Evolutionary conservation across 2,329 filamentous ascomycete species (phyloP), one percentile per base, ranked within the genome.

Genomic region (Talaromyces piceae): DNA sequence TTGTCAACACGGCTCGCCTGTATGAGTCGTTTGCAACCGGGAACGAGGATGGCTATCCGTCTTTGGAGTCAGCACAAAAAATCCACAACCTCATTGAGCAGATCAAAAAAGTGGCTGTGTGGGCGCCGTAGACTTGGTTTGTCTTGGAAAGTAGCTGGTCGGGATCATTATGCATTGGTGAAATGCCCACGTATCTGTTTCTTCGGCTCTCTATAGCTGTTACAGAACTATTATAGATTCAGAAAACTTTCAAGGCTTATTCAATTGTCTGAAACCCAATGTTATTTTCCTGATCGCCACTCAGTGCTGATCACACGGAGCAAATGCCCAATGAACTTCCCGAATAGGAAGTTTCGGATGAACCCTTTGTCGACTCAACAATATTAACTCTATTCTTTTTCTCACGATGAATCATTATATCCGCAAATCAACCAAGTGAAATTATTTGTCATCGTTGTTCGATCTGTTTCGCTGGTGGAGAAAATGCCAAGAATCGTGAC

Each of bases 21-120:
- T 52, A 52, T 27, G 51, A 52, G 46, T 25, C 51, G 13, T 52
- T 52, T 26, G 51, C 51, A 16, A 46, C 31, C 4, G 46, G 41
- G 3, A 47, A 46, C 12, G 51, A 45, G 25, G 30, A 46, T 25
- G 51, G 51, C 3, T 49, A 52, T 41, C 13, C 51, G 9, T 52
- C 51, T 11, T 39, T 52, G 41, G 51, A 52, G 33, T 45, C 51
- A 12, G 46, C 51, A 11, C 25, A 20, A n/a, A 52, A 45, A 25
- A 31, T 52, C 8, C 51, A 52, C 13, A 28, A 41, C 46, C 51
- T 52, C 9, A 49, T 49, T 44, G 51, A 49, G 4, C 28, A 41
- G 9, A 25, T 52, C 9, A 52, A 52, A 20, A 46, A 45, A 23
- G 41, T 41, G 13, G 51, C 51, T 25, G 26, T 46, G 25, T 52